Evolutionary conservation across 2,329 filamentous ascomycete genomes (phyloP).

Genomic region (Fusarium domesticum): DNA sequence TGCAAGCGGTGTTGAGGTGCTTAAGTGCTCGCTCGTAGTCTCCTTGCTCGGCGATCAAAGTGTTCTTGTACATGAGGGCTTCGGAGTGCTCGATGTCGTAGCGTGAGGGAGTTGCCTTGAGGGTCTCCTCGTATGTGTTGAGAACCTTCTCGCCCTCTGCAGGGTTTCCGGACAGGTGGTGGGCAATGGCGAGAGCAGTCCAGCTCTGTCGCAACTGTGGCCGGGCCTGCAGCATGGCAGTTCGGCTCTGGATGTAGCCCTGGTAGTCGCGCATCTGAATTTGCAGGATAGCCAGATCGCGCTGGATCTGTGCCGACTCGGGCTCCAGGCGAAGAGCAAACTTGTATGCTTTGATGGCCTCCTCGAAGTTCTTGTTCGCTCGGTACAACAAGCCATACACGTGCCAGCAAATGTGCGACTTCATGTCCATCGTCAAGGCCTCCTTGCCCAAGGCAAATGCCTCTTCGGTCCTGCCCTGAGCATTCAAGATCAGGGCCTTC

Average conservation of each 20-base stretch:
- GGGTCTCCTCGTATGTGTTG: conserved; percentile 86
- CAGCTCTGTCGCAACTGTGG: conserved; percentile 86
- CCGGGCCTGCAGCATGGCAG: conserved; percentile 79
- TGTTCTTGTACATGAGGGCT: conserved; percentile 91
- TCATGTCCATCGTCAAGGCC: conserved; percentile 94
- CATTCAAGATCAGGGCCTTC: conserved; percentile 96
- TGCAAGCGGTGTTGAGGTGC: conserved; percentile 75
- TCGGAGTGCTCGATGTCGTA: conserved; percentile 90
- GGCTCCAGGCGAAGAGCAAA: conserved; percentile 91
- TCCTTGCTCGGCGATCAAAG: conserved; percentile 85
- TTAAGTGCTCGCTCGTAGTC: conserved; percentile 80
- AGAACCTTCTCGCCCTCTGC: conserved; percentile 85
- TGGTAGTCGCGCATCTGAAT: conserved; percentile 95
- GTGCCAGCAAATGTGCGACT: conserved; percentile 99
- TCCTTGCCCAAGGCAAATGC: conserved; percentile 91
- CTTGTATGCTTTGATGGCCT: conserved; percentile 98
- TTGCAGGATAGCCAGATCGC: conserved; percentile 89
- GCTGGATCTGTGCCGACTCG: conserved; percentile 89
- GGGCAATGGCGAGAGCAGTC: conserved; percentile 93
- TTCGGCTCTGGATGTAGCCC: conserved; percentile 87
- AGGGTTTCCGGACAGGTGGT: conserved; percentile 85
- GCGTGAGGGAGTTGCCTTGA: conserved; percentile 75
- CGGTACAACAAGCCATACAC: conserved; percentile 95
- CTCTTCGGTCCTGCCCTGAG: conserved; percentile 87
- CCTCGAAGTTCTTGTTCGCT: conserved; percentile 94